Evolutionary conservation across 768 basidiomycete genomes (phyloP).

Genomic region (Baorangia bicolor): DNA sequence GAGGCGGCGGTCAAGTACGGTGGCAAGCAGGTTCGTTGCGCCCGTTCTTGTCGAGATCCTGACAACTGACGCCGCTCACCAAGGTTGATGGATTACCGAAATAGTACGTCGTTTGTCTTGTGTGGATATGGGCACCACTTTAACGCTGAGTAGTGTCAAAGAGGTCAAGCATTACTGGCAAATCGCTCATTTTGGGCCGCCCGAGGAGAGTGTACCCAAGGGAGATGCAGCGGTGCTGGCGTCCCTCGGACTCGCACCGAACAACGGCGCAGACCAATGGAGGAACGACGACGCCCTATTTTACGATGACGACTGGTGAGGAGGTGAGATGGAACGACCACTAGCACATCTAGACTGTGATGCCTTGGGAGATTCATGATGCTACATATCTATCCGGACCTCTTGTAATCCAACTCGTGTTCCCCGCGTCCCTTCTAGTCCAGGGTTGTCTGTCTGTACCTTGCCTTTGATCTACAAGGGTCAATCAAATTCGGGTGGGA

Average conservation of each 20-base stretch:
- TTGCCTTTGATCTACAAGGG: too few relatives aligned
- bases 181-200: background rate
- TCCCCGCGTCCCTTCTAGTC: too few relatives aligned
- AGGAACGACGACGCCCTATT: background rate
- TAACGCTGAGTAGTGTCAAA: background rate
- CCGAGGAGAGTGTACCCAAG: background rate
- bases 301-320: conserved; percentile 2
- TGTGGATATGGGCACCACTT: background rate
- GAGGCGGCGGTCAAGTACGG: conserved; percentile 10
- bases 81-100: conserved; percentile 2
- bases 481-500: too few relatives aligned
- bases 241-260: too few relatives aligned
- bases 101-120: background rate
- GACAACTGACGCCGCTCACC: background rate
- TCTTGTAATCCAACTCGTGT: too few relatives aligned
- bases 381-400: too few relatives aligned
- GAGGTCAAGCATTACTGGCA: background rate
- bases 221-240: background rate
- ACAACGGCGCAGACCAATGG: background rate
- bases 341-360: too few relatives aligned
- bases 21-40: conserved; percentile 16
- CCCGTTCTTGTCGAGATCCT: background rate
- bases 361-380: too few relatives aligned
- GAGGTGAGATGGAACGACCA: too few relatives aligned
- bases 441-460: too few relatives aligned